A percentile compares a stretch with the other conserved stretches of the same genome.
Conservation (phyloP, 345 rosid genomes). For the Firmiana major region DNA sequence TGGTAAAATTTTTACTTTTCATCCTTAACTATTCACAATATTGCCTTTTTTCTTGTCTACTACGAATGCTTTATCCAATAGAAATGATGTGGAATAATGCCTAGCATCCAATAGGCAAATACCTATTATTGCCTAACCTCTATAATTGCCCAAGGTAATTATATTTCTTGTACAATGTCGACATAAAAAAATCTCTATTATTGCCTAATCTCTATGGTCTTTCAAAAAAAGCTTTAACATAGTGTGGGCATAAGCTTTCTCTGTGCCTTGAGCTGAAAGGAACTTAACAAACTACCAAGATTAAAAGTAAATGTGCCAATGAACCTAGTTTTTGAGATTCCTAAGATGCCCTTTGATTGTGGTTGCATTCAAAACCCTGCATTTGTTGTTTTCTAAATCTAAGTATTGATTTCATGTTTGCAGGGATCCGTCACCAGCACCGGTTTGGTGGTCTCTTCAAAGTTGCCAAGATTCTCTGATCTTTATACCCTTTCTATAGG, state of each 20-base stretch:
- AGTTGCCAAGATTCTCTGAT: slow-evolving; percentile 90
- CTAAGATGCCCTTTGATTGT: background rate
- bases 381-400: background rate
- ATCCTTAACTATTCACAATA: background rate
- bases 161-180: background rate
- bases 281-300: background rate
- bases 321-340: background rate
- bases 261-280: background rate
- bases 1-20: background rate
- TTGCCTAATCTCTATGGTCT: background rate
- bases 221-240: background rate
- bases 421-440: slow-evolving; percentile 95
- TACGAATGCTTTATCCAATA: background rate
- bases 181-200: background rate
- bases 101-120: background rate
- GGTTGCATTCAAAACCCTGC: background rate
- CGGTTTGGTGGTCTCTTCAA: slow-evolving; percentile 83
- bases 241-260: background rate
- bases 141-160: background rate
- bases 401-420: slow-evolving; percentile 6
- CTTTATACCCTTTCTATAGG: slow-evolving; percentile 70
- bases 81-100: slow-evolving; percentile 2
- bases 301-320: background rate
- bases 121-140: no score
- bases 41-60: background rate